phyloP scores from a whole-genome alignment of 2,329 filamentous ascomycete species.

The Sclerotinia minor region DNA sequence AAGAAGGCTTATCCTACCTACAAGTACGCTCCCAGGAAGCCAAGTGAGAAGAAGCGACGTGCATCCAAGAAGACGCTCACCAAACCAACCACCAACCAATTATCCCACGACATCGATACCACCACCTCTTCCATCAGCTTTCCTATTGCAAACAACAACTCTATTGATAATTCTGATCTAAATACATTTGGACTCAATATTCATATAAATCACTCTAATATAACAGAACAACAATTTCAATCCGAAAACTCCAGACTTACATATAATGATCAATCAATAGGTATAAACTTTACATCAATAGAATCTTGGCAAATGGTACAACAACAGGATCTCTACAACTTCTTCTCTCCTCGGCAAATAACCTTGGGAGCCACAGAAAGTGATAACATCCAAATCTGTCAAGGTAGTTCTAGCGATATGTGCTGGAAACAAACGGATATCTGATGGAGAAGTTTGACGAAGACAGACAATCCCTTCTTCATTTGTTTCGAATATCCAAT shows the following conservation, averaged over 20 bases:
- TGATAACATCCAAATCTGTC: slow-evolving; percentile 33
- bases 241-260: not conserved
- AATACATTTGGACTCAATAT: not conserved
- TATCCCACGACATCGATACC: not conserved
- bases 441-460: slow-evolving; percentile 28
- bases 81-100: too few relatives aligned
- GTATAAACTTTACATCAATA: not conserved
- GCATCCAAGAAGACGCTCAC: not conserved
- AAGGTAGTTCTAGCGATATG: slow-evolving; percentile 31
- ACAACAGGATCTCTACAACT: not conserved
- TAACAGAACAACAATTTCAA: not conserved
- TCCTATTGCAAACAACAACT: not conserved
- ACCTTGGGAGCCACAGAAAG: slow-evolving; percentile 27
- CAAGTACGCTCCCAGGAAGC: slow-evolving; percentile 18
- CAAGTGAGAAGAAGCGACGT: slow-evolving; percentile 12
- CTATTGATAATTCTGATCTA: not conserved
- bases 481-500: slow-evolving; percentile 29
- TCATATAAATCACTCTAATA: not conserved
- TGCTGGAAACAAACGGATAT: slow-evolving; percentile 27
- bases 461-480: slow-evolving; percentile 26
- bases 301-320: not conserved
- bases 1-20: slow-evolving; percentile 1
- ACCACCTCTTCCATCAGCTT: not conserved
- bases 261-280: not conserved
- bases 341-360: slow-evolving; percentile 17